These are phyloP conservation scores for Russula dissimulans DNA, from an alignment of 768 basidiomycete genomes.

Conservation along the genomic window DNA sequence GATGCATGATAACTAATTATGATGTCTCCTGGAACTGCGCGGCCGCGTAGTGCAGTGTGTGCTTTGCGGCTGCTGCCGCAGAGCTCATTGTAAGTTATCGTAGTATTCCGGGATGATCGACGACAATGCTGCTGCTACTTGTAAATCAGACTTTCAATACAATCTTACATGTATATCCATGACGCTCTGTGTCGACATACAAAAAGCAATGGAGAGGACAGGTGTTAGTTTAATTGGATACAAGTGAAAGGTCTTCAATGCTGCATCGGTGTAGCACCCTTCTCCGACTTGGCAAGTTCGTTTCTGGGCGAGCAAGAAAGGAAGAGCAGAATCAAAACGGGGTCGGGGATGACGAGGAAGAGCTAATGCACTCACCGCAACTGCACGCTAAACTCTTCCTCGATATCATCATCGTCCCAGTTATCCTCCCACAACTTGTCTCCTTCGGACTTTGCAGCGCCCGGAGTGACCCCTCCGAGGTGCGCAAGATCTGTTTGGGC, in stretches of 20 bases:
- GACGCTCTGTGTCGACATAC: not conserved
- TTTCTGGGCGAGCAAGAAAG: constrained; percentile 34
- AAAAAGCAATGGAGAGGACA: not conserved
- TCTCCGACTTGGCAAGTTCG: constrained; percentile 54
- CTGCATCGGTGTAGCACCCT: constrained; percentile 29
- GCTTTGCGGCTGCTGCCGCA: not conserved
- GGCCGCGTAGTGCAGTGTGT: not conserved
- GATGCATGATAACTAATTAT: not conserved
- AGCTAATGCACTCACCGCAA: constrained; percentile 58
- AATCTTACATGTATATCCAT: not conserved
- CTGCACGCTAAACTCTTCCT: constrained; percentile 94
- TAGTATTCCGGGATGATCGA: not conserved
- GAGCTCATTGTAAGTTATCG: not conserved
- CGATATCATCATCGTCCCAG: constrained; percentile 99
- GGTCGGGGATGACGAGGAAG: not conserved
- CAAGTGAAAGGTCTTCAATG: constrained; percentile 5
- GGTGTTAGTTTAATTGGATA: not conserved
- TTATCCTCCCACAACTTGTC: constrained; percentile 99
- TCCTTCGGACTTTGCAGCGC: constrained; percentile 68
- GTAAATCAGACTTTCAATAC: not conserved
- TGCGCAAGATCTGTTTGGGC: constrained; percentile 76
- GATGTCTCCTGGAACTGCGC: not conserved
- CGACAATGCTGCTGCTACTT: not conserved
- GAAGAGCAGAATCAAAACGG: not conserved
- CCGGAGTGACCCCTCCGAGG: constrained; percentile 62